Conservation (phyloP, 1,284 basidiomycete species). For the Jaminaea rosea region DNA sequence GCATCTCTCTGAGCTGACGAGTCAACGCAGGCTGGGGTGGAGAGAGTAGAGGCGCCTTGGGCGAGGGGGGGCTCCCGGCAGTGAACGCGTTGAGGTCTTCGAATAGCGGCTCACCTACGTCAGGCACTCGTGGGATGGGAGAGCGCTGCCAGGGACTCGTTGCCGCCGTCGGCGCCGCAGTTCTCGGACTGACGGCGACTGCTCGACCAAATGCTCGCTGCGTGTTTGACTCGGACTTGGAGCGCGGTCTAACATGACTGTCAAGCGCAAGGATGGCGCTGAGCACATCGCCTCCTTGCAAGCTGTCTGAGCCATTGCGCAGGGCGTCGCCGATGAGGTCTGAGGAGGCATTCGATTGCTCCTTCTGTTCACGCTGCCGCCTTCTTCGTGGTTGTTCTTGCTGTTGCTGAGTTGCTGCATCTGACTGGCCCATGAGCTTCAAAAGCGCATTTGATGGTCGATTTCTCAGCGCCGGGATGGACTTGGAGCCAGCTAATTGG, state of each 20-base stretch:
- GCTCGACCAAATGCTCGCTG: not conserved
- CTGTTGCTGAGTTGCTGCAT: no score
- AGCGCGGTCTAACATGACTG: no score
- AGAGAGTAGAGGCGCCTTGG: not conserved
- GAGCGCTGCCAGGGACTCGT: slow-evolving; percentile 5
- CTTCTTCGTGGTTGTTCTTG: no score
- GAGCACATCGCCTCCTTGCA: slow-evolving; percentile 34
- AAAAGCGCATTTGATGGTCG: not conserved
- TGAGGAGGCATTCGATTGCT: no score
- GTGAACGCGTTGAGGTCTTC: slow-evolving; percentile 2
- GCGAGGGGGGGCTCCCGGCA: not conserved
- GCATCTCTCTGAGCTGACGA: slow-evolving; percentile 20
- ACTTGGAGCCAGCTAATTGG: slow-evolving; percentile 13
- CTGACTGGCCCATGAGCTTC: not conserved
- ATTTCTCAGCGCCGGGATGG: slow-evolving; percentile 17
- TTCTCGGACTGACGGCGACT: not conserved
- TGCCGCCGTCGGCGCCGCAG: no score
- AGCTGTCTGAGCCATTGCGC: slow-evolving; percentile 11
- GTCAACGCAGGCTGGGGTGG: not conserved
- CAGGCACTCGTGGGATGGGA: slow-evolving; percentile 10
- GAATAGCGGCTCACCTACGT: slow-evolving; percentile 10
- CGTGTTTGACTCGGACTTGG: no score
- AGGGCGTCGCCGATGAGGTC: no score
- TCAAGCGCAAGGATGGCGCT: slow-evolving; percentile 37
- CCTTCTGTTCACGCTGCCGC: no score